Percentiles rank a stretch among this genome's conserved stretches.
phyloP scores from a whole-genome alignment of 2,329 filamentous ascomycete genomes.

The Penicillium sp. region DNA sequence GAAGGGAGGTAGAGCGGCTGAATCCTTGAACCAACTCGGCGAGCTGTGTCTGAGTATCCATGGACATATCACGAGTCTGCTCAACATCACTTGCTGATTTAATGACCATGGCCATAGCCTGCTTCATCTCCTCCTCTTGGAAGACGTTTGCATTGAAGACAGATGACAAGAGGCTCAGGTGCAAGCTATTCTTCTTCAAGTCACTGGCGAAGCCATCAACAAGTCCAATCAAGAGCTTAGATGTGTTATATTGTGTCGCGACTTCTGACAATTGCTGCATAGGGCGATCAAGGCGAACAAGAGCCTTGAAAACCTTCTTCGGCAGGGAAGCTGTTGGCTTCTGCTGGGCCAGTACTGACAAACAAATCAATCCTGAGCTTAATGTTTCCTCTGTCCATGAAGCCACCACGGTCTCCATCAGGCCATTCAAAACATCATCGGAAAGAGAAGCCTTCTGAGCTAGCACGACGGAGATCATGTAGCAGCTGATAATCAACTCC shows the following conservation, averaged over 20 bases:
- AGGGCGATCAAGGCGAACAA: slow-evolving; percentile 36
- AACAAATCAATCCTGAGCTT: slow-evolving; percentile 71
- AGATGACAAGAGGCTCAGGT: slow-evolving; percentile 49
- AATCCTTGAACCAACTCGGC: slow-evolving; percentile 67
- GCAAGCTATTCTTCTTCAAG: slow-evolving; percentile 32
- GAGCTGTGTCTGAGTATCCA: slow-evolving; percentile 60
- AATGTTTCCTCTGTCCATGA: slow-evolving; percentile 75
- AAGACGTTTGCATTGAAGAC: slow-evolving; percentile 37
- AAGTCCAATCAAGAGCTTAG: slow-evolving; percentile 38
- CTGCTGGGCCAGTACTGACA: slow-evolving; percentile 80
- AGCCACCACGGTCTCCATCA: slow-evolving; percentile 84
- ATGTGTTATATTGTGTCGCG: slow-evolving; percentile 32
- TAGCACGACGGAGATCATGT: slow-evolving; percentile 85
- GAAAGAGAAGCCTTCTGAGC: slow-evolving; percentile 78
- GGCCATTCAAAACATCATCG: slow-evolving; percentile 74
- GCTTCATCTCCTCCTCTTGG: slow-evolving; percentile 29
- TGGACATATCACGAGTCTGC: slow-evolving; percentile 34
- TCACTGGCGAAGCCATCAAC: slow-evolving; percentile 35
- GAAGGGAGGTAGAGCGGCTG: slow-evolving; percentile 60
- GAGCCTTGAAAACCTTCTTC: slow-evolving; percentile 62
- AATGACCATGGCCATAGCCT: slow-evolving; percentile 36
- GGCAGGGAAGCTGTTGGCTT: slow-evolving; percentile 69
- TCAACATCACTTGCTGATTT: slow-evolving; percentile 48
- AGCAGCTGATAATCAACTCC: slow-evolving; percentile 80
- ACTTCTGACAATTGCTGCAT: slow-evolving; percentile 36